Percentiles rank a stretch among this genome's conserved stretches.
Conservation (phyloP, 192 early-diverging fungal genomes). For the Backusella tarrabulga region DNA sequence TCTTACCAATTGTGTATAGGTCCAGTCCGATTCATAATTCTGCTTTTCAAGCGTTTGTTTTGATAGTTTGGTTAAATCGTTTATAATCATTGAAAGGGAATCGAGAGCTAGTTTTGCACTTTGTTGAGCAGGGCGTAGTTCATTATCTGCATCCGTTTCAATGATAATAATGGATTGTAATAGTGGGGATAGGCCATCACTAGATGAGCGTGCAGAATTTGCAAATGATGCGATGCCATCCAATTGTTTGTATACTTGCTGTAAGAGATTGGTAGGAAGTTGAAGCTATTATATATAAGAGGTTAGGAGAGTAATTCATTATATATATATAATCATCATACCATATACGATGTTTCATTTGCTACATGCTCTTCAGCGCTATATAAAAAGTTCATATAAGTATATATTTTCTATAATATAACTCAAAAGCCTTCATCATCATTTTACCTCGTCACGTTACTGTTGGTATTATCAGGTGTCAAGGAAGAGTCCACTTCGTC, state of each 20-base stretch:
- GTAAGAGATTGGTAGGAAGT: slow-evolving; percentile 4
- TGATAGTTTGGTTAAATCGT: slow-evolving; percentile 5
- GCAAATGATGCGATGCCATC: background rate
- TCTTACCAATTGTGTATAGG: slow-evolving; percentile 16
- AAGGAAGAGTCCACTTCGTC: background rate
- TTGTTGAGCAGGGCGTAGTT: slow-evolving; percentile 24
- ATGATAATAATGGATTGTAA: slow-evolving; percentile 35
- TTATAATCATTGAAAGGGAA: background rate
- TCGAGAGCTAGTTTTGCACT: slow-evolving; percentile 29
- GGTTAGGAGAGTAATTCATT: background rate
- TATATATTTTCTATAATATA: background rate
- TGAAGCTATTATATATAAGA: background rate
- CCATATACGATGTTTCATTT: slow-evolving; percentile 10
- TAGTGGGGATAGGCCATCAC: slow-evolving; percentile 27
- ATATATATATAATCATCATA: background rate
- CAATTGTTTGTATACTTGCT: background rate
- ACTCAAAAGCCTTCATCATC: background rate
- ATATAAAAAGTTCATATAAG: background rate
- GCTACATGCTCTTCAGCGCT: background rate
- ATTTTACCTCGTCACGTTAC: background rate
- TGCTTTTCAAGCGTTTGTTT: slow-evolving; percentile 1
- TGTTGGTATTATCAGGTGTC: background rate
- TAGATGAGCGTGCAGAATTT: background rate
- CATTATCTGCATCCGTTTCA: slow-evolving; percentile 37
- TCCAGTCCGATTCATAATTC: slow-evolving; percentile 13